Percentiles rank a stretch among this genome's conserved stretches.
These are phyloP conservation scores for Stephania cephalantha DNA, from an alignment of 164 flowering plant genomes.

Conservation along the genomic window DNA sequence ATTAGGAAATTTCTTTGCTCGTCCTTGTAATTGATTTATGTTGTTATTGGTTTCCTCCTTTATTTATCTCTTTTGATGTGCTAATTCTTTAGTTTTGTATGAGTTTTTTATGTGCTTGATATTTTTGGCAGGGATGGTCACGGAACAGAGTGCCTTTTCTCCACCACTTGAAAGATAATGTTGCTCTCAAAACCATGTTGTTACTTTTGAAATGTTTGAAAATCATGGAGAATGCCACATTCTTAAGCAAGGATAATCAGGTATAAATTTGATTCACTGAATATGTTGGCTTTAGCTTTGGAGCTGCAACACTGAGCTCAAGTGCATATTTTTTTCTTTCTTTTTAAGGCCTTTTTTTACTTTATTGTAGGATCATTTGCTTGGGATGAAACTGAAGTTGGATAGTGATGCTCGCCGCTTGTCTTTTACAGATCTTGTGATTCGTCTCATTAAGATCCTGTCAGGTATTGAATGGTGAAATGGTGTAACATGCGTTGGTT, in stretches of 20 bases:
- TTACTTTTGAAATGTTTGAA: constrained; percentile 79
- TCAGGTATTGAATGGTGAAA: constrained; percentile 48
- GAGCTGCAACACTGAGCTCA: not conserved
- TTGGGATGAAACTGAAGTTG: constrained; percentile 48
- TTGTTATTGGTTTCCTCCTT: not conserved
- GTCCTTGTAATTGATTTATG: not conserved
- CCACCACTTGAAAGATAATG: constrained; percentile 29
- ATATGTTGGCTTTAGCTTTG: not conserved
- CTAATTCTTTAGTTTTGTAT: not conserved
- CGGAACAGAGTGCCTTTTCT: constrained; percentile 20
- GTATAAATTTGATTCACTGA: constrained; percentile 26
- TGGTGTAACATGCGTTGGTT: not conserved
- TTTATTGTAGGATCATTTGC: constrained; percentile 60
- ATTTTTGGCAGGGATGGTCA: constrained; percentile 49
- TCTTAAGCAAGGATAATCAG: constrained; percentile 90
- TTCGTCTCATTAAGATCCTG: constrained; percentile 65
- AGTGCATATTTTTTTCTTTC: not conserved
- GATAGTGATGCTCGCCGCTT: constrained; percentile 26
- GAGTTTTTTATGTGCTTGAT: not conserved
- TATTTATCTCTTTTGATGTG: not conserved
- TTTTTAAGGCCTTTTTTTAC: not conserved
- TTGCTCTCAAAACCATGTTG: constrained; percentile 33
- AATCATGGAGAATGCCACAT: constrained; percentile 95
- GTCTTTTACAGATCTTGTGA: constrained; percentile 53
- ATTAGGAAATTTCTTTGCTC: not conserved